phyloP scores from a whole-genome alignment of 208 protist species.

The Leptomonas pyrrhocoris region DNA sequence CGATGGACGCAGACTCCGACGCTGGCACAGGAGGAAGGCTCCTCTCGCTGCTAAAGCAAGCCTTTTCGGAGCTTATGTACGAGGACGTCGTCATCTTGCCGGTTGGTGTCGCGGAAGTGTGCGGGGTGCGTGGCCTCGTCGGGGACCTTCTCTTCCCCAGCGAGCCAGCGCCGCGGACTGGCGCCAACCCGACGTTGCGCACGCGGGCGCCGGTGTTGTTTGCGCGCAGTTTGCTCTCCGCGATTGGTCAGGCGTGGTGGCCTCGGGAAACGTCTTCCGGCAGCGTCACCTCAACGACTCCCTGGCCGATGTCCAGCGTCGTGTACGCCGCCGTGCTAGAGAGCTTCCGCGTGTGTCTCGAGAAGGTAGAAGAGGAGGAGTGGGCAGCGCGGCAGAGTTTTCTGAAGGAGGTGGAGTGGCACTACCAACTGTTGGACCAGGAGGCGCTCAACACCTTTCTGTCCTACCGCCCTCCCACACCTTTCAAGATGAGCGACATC shows the following conservation, averaged over 20 bases:
- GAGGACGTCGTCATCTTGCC: conserved; percentile 46
- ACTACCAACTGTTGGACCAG: conserved; percentile 14
- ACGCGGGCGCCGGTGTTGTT: conserved; percentile 6
- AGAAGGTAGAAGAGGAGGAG: conserved; percentile 18
- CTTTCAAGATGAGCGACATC: neutral
- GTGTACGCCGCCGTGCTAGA: conserved; percentile 19
- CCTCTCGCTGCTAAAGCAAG: neutral
- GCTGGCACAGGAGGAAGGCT: neutral
- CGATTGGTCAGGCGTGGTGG: conserved; percentile 20
- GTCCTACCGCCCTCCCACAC: neutral
- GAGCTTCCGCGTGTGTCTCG: conserved; percentile 15
- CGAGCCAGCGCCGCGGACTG: conserved; percentile 6
- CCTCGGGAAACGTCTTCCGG: neutral
- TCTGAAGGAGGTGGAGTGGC: conserved; percentile 25
- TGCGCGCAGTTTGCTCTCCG: conserved; percentile 18
- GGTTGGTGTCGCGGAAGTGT: conserved; percentile 49
- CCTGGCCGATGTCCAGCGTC: conserved; percentile 21
- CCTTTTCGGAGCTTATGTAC: conserved; percentile 29
- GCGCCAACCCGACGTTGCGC: neutral
- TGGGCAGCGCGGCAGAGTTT: conserved; percentile 12
- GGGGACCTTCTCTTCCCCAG: conserved; percentile 50
- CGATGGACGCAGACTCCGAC: neutral
- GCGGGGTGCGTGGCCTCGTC: conserved; percentile 49
- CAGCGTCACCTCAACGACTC: neutral
- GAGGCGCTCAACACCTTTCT: conserved; percentile 16